Evolutionary conservation across 768 basidiomycete species (phyloP), one percentile per base, ranked within the genome.

Genomic region (Boletus reticulatus): DNA sequence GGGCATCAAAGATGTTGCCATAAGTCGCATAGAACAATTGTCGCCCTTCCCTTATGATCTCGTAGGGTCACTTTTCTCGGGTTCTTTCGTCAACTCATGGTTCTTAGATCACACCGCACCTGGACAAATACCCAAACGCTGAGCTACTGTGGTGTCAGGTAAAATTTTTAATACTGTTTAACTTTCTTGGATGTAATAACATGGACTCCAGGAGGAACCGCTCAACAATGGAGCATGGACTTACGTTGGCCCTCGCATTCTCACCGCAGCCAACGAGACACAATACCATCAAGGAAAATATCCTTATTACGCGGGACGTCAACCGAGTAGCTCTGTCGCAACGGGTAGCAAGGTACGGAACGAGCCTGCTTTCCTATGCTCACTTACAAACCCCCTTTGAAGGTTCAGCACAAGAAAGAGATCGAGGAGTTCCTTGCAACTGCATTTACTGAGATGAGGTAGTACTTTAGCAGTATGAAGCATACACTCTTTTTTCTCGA

Each of bases 221-320:
- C 76, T 98, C 62, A 99, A 99, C 79, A 94, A 94, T 66, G 97
- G 97, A 62, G 87, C 93, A 2, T 99, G 97, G 97, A 92, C 89
- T 41, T 97, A 99, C 67, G 85, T 97, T 56, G 94, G 91, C 24
- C 91, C 94, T 44, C 85, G 95, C 52, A 87, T 98, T 66, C 86
- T 89, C 71, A 98, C 96, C 43, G 94, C 96, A n/a, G 87, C 90
- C 45, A 85, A 87, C 64, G 80, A 92, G 75, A 96, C 95, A 6
- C 78, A 89, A 70, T 81, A 97, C 74, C 97, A 99, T 77, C 85
- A 85, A 74, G 85, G 85, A 69, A 94, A 95, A 74, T 92, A 93
- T 68, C 90, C 95, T 12, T 78, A 79, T 67, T 97, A 97, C 67
- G 96, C 95, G 39, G 94, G 97, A 17, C 85, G 97, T 53, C 89